Evolutionary conservation across 768 basidiomycete species (phyloP).

Genomic region (Mycena floridula): DNA sequence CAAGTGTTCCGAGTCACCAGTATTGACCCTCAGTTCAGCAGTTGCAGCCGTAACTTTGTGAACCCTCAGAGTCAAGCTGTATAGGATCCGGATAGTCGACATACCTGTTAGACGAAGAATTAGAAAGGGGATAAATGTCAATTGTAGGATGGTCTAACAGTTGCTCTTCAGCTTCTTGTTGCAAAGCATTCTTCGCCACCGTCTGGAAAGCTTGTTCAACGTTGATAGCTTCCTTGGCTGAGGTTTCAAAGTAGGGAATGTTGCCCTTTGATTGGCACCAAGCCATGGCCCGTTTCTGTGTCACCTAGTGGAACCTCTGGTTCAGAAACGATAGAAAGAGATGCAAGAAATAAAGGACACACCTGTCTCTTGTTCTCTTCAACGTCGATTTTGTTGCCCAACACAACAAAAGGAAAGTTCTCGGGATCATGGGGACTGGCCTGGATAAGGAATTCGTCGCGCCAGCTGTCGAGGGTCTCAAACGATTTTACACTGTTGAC

Average conservation of each 20-base stretch:
- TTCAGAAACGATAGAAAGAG: not conserved
- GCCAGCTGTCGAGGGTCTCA: constrained; percentile 98
- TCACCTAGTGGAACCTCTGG: constrained; percentile 53
- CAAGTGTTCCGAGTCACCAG: no score
- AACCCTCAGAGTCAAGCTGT: constrained; percentile 88
- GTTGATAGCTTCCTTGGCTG: constrained; percentile 99
- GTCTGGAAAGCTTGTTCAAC: constrained; percentile 99
- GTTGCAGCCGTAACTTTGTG: constrained; percentile 88
- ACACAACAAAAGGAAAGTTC: constrained; percentile 98
- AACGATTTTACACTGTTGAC: constrained; percentile 99
- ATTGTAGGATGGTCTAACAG: constrained; percentile 37
- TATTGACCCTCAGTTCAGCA: no score
- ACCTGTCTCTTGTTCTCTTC: constrained; percentile 99
- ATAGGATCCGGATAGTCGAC: constrained; percentile 99
- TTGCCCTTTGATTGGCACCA: constrained; percentile 99
- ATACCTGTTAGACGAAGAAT: constrained; percentile 55
- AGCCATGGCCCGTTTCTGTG: constrained; percentile 99
- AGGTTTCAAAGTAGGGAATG: constrained; percentile 99
- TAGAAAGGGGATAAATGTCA: constrained; percentile 5
- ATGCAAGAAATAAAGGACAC: constrained; percentile 12
- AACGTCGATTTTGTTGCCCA: constrained; percentile 99
- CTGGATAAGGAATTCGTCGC: constrained; percentile 98
- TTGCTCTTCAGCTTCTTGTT: constrained; percentile 95
- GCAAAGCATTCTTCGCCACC: constrained; percentile 98
- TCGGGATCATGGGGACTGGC: constrained; percentile 98